phyloP scores from a whole-genome alignment of 2,329 filamentous ascomycete genomes.

The Scedosporium apiospermum region DNA sequence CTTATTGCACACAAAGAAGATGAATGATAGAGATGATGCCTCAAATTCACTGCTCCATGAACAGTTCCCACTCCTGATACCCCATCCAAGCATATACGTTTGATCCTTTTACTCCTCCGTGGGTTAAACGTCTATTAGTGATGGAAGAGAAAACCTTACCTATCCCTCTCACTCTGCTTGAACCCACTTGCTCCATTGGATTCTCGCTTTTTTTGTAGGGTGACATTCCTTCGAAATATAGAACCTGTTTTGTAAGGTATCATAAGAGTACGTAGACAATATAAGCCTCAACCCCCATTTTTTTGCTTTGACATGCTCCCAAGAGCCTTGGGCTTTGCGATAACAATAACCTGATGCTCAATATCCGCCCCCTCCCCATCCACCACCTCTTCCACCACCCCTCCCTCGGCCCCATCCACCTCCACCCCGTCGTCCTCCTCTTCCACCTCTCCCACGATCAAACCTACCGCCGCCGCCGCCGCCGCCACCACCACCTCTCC shows the following conservation, averaged over 20 bases:
- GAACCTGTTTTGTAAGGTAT: neutral
- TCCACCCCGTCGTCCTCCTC: constrained; percentile 18
- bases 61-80: too few relatives aligned
- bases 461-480: constrained; percentile 28
- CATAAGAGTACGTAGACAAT: neutral
- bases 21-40: too few relatives aligned
- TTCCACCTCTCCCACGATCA: constrained; percentile 25
- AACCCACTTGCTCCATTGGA: constrained; percentile 30
- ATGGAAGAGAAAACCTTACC: constrained; percentile 36
- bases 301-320: neutral
- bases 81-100: constrained; percentile 48
- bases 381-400: neutral
- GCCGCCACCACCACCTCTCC: constrained; percentile 27
- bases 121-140: constrained; percentile 44
- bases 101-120: constrained; percentile 35
- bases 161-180: constrained; percentile 42
- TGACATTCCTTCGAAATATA: constrained; percentile 19
- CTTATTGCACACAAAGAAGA: too few relatives aligned
- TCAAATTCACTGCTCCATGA: too few relatives aligned
- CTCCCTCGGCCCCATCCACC: neutral
- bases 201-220: constrained; percentile 39
- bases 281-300: neutral
- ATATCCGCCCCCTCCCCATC: neutral
- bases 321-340: too few relatives aligned
- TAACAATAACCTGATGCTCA: too few relatives aligned